These are phyloP conservation scores for Prunus mume DNA, from an alignment of 306 rosid genomes.

Conservation along the genomic window DNA sequence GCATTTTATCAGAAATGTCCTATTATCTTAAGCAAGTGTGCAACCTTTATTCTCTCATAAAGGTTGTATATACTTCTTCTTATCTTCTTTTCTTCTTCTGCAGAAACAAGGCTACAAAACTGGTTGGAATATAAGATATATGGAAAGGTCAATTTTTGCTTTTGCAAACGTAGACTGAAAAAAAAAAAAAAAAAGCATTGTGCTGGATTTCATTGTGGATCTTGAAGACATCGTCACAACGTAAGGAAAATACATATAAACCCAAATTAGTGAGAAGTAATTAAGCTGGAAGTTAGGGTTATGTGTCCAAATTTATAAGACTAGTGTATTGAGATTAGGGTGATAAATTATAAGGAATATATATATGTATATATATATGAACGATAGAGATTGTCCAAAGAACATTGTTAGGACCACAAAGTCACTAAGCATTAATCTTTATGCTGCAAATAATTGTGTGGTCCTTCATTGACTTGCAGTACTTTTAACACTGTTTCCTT, in stretches of 20 bases:
- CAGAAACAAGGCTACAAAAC: background rate
- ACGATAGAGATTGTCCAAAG: constrained; percentile 32
- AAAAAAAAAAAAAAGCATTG: too few species aligned
- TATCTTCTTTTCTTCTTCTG: background rate
- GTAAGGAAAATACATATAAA: too few species aligned
- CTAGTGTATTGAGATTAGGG: background rate
- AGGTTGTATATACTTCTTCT: background rate
- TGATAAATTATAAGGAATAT: constrained; percentile 22
- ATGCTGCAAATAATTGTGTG: constrained; percentile 56
- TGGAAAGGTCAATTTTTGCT: background rate
- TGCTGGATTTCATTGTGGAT: too few species aligned
- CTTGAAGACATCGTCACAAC: too few species aligned
- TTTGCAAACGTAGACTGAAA: background rate
- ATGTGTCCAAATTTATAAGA: background rate
- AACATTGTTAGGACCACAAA: constrained; percentile 14
- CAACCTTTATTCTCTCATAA: background rate
- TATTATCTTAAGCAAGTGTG: background rate
- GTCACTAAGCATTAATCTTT: constrained; percentile 41
- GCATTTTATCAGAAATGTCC: background rate
- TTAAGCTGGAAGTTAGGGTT: background rate
- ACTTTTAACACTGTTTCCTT: constrained; percentile 1
- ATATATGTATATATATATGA: constrained; percentile 16
- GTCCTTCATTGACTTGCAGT: constrained; percentile 48
- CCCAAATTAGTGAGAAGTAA: too few species aligned
- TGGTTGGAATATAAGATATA: background rate